These are phyloP conservation scores for Penicillium sp. DNA, from an alignment of 2,329 filamentous ascomycete species.

Conservation along the genomic window DNA sequence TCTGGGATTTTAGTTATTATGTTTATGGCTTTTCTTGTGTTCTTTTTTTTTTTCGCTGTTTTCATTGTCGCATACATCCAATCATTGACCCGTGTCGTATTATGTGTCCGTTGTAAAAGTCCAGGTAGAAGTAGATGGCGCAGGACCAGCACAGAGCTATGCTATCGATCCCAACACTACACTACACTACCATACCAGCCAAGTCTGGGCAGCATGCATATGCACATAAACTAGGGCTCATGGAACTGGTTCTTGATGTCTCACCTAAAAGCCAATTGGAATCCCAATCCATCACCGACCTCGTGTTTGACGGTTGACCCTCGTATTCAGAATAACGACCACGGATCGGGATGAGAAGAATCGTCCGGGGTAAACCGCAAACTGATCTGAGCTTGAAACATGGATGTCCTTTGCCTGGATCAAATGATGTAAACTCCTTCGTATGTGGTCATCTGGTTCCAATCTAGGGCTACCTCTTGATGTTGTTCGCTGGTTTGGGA, in stretches of 20 bases:
- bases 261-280: conserved; percentile 12
- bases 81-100: too few relatives aligned
- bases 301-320: too few relatives aligned
- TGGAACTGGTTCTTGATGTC: too few relatives aligned
- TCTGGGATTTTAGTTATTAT: conserved; percentile 20
- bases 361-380: conserved; percentile 2
- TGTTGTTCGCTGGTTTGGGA: background rate
- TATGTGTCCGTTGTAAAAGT: too few relatives aligned
- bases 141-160: too few relatives aligned
- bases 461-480: too few relatives aligned
- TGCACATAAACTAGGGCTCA: too few relatives aligned
- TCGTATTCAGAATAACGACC: conserved; percentile 1
- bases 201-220: too few relatives aligned
- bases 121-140: too few relatives aligned
- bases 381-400: background rate
- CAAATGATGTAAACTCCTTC: background rate
- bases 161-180: too few relatives aligned
- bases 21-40: conserved; percentile 12
- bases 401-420: background rate
- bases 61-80: conserved; percentile 7
- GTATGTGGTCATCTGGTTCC: conserved; percentile 11
- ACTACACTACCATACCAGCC: too few relatives aligned
- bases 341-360: background rate
- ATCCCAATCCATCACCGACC: background rate
- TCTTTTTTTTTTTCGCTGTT: conserved; percentile 17